Evolutionary conservation across 1,284 basidiomycete species (phyloP).

Genomic region (Lentinula novae-zelandiae): DNA sequence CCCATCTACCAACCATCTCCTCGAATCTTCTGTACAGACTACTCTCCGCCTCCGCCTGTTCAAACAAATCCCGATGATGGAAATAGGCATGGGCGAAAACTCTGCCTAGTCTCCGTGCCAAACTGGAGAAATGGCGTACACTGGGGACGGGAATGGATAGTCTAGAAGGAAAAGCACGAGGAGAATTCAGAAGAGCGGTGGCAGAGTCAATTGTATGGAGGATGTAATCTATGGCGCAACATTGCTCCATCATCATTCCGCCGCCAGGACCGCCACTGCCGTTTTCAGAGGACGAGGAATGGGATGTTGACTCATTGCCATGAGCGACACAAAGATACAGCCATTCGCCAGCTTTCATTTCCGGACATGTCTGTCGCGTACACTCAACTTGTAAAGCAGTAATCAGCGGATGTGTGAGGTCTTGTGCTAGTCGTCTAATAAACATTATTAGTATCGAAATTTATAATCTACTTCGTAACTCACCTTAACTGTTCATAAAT

Average conservation of each 20-base stretch:
- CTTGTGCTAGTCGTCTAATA: constrained; percentile 83
- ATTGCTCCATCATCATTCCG: constrained; percentile 72
- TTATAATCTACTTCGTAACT: not conserved
- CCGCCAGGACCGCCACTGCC: constrained; percentile 27
- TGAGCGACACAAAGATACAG: constrained; percentile 95
- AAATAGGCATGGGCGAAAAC: constrained; percentile 97
- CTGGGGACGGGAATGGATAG: constrained; percentile 80
- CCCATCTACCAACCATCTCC: constrained; percentile 77
- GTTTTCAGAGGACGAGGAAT: not conserved
- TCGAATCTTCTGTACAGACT: constrained; percentile 91
- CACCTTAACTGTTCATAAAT: constrained; percentile 92
- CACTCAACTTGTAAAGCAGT: constrained; percentile 86
- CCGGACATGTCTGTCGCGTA: constrained; percentile 78
- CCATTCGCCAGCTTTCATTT: constrained; percentile 99
- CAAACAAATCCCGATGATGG: constrained; percentile 89
- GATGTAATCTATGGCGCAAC: constrained; percentile 97
- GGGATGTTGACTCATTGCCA: constrained; percentile 45
- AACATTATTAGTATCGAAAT: not conserved
- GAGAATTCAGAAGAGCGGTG: constrained; percentile 89
- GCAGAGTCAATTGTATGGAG: constrained; percentile 93
- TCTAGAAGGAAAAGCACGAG: constrained; percentile 89
- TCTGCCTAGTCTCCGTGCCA: constrained; percentile 85
- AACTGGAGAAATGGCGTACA: constrained; percentile 82
- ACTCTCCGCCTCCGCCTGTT: constrained; percentile 87
- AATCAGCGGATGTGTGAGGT: constrained; percentile 87